Evolutionary conservation across 495 filamentous ascomycete species (phyloP), one percentile per base, ranked within the genome.

Genomic region (Extremus antarcticus): DNA sequence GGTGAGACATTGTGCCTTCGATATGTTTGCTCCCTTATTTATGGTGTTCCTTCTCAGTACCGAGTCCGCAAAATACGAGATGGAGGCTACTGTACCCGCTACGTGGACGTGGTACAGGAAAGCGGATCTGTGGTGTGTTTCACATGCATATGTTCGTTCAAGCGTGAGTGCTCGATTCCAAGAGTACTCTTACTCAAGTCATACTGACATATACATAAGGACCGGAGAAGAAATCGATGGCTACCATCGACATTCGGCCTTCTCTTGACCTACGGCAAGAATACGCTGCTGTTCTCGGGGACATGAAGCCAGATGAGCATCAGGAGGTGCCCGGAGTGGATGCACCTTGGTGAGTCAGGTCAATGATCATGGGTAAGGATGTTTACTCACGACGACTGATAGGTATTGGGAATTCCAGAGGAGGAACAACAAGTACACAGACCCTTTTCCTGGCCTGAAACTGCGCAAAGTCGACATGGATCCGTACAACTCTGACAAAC

Each of bases 401-500:
- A 53, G 51, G 51, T 56, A 56, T 38, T 56, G 54, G 54, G 54
- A 56, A 17, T 56, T 56, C 43, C n/a, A 35, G 10, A 22, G 25
- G 20, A 24, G 45, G 15, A 45, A 43, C 38, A 25, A 29, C 8
- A 50, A 45, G 7, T 50, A 54, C 32, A 54, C 50, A 7, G 56
- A 63, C 25, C 53, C 54, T 0, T 86, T 85, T 58, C 82, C 83
- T 0, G 70, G 75, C 0, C 66, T 86, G 2, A 74, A 80, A 13
- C 78, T 83, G 58, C 74, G 74, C 25, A 86, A 85, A 65, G 77
- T 80, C 22, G 78, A 86, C 56, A 82, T 87, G 76, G 58, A 55
- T 11, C 64, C 58, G 0, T 82, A 71, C 57, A 86, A 86, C 61
- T 39, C 59, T 3, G 67, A 56, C 0, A 69, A 71, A 20, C 51